Conservation (phyloP, 768 basidiomycete species). For the Tulasnella sp. region DNA sequence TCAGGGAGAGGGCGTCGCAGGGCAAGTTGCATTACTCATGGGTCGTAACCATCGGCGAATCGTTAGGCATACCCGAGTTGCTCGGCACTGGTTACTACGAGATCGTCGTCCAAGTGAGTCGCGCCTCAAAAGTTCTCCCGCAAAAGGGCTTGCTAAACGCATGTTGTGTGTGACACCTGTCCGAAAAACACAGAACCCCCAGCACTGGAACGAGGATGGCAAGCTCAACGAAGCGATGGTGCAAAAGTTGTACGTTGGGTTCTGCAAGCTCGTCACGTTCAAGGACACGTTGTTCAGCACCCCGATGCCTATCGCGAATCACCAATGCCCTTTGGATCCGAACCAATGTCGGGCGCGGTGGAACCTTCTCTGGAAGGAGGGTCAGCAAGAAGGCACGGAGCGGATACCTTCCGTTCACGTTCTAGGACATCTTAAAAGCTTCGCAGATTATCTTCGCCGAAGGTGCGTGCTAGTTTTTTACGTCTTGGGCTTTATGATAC, state of each 20-base stretch:
- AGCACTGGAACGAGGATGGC: conserved; percentile 22
- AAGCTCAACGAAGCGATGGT: conserved; percentile 23
- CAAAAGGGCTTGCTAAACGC: background rate
- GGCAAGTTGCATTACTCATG: conserved; percentile 24
- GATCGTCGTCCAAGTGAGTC: conserved; percentile 19
- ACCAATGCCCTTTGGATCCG: conserved; percentile 21
- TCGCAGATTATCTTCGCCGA: conserved; percentile 15
- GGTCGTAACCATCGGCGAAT: conserved; percentile 23
- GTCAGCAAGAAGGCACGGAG: background rate
- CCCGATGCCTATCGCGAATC: conserved; percentile 20
- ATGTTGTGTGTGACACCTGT: background rate
- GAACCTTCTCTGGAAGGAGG: conserved; percentile 20
- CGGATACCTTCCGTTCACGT: conserved; percentile 23
- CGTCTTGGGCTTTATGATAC: background rate
- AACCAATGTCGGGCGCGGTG: conserved; percentile 24
- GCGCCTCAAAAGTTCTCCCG: background rate
- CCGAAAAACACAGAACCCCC: conserved; percentile 2
- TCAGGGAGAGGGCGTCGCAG: conserved; percentile 11
- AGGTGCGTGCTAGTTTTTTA: conserved; percentile 14
- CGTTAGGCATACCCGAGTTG: conserved; percentile 19
- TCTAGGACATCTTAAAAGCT: conserved; percentile 15
- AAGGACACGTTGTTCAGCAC: conserved; percentile 23
- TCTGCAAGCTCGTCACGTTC: conserved; percentile 28
- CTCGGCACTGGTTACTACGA: conserved; percentile 25
- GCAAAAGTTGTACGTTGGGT: conserved; percentile 23